These are phyloP conservation scores for Ascochyta koolunga DNA, from an alignment of 2,329 filamentous ascomycete genomes.

Conservation along the genomic window DNA sequence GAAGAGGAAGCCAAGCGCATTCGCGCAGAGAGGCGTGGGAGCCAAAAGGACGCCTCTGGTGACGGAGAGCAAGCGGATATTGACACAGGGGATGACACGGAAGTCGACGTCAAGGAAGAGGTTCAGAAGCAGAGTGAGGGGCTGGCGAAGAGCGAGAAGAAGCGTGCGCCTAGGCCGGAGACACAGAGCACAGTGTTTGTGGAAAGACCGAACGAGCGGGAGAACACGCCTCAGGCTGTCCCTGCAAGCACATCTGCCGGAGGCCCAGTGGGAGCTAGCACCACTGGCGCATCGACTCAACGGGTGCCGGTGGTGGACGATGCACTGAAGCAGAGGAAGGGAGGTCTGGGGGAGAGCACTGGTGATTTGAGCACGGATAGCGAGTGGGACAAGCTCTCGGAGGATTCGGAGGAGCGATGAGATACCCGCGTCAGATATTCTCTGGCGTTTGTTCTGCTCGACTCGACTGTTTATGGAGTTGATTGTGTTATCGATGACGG, in stretches of 20 bases:
- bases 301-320: conserved; percentile 41
- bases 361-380: conserved; percentile 81
- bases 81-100: conserved; percentile 55
- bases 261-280: conserved; percentile 22
- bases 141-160: conserved; percentile 24
- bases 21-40: conserved; percentile 48
- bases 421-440: conserved; percentile 13
- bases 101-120: conserved; percentile 48
- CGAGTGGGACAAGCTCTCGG: conserved; percentile 94
- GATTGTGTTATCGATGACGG: neutral
- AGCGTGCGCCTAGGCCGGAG: conserved; percentile 7
- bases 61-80: conserved; percentile 44
- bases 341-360: conserved; percentile 53
- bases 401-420: conserved; percentile 48
- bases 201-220: conserved; percentile 32
- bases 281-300: conserved; percentile 38
- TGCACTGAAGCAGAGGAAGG: conserved; percentile 54
- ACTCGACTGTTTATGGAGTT: neutral
- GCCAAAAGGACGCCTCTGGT: conserved; percentile 48
- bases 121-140: conserved; percentile 27
- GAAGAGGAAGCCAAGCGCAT: conserved; percentile 58
- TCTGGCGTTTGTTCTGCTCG: conserved; percentile 1
- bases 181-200: conserved; percentile 45
- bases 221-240: conserved; percentile 27
- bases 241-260: conserved; percentile 18